Evolutionary conservation across 2,329 filamentous ascomycete genomes (phyloP).

Genomic region (Aureobasidium sp.): DNA sequence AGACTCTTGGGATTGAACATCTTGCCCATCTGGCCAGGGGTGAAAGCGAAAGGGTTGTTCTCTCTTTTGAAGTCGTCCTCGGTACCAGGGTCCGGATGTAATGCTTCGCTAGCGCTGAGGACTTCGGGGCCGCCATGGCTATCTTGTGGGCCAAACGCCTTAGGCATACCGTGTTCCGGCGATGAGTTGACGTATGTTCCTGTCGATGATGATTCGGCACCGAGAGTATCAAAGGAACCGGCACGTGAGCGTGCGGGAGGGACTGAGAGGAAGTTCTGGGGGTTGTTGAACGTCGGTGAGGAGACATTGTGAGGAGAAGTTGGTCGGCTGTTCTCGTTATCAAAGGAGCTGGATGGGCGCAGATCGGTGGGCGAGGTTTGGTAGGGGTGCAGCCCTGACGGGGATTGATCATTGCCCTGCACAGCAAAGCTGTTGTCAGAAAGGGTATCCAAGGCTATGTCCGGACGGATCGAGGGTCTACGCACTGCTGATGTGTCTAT

Average conservation of each 20-base stretch:
- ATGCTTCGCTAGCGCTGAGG: slow-evolving; percentile 57
- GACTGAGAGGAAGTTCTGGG: slow-evolving; percentile 53
- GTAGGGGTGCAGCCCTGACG: slow-evolving; percentile 18
- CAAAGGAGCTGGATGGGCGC: slow-evolving; percentile 52
- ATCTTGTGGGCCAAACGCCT: slow-evolving; percentile 19
- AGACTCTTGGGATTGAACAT: slow-evolving; percentile 72
- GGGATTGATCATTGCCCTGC: slow-evolving; percentile 10
- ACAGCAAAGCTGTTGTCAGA: slow-evolving; percentile 3
- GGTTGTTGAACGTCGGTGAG: slow-evolving; percentile 46
- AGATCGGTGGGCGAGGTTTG: slow-evolving; percentile 36
- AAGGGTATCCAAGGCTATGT: neutral
- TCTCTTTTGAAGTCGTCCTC: slow-evolving; percentile 67
- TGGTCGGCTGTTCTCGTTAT: slow-evolving; percentile 52
- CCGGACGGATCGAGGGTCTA: slow-evolving; percentile 22
- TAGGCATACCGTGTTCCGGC: slow-evolving; percentile 16
- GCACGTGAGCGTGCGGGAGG: slow-evolving; percentile 55
- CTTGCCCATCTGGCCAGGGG: slow-evolving; percentile 72
- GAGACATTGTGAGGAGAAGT: slow-evolving; percentile 61
- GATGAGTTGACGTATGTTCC: slow-evolving; percentile 49
- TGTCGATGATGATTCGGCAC: slow-evolving; percentile 46
- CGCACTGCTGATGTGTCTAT: slow-evolving; percentile 44
- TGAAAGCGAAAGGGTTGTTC: slow-evolving; percentile 78
- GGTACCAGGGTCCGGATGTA: slow-evolving; percentile 67
- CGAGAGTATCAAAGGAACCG: slow-evolving; percentile 58
- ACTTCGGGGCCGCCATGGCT: slow-evolving; percentile 40